Conservation (phyloP, 441 rosid species). For the Pelargonium exstipulatum region DNA sequence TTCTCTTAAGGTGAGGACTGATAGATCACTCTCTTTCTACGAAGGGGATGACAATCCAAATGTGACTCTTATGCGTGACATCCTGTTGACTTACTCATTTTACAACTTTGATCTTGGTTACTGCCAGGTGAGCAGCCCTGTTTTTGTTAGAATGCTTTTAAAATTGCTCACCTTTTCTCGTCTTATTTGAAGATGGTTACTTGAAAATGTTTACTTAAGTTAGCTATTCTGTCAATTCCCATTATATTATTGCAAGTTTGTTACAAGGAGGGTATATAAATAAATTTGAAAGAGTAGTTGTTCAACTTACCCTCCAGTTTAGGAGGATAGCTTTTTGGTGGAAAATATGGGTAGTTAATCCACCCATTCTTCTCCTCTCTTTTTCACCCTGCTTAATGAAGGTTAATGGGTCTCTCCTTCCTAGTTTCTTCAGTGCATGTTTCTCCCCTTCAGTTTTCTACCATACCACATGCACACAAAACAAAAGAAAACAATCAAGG, state of each 20-base stretch:
- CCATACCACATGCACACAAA: background rate
- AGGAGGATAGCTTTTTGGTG: background rate
- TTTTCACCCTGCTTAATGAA: background rate
- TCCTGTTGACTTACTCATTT: slow-evolving; percentile 85
- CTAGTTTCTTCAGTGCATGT: background rate
- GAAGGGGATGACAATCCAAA: slow-evolving; percentile 93
- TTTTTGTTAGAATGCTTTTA: slow-evolving; percentile 10
- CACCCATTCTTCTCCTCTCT: background rate
- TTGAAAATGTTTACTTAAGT: background rate
- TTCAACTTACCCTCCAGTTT: background rate
- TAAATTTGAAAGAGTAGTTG: background rate
- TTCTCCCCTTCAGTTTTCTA: background rate
- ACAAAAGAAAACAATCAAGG: no score
- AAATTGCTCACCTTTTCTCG: slow-evolving; percentile 7
- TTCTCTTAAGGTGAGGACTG: slow-evolving; percentile 83
- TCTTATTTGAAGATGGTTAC: slow-evolving; percentile 5
- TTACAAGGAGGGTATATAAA: no score
- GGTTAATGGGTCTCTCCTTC: background rate
- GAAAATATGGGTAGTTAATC: background rate
- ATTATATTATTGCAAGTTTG: no score
- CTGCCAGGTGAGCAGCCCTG: slow-evolving; percentile 66
- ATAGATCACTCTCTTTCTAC: slow-evolving; percentile 67
- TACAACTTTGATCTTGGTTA: slow-evolving; percentile 98
- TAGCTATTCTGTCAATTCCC: no score
- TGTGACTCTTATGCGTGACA: slow-evolving; percentile 68